phyloP scores from a whole-genome alignment of 441 rosid species.

The Adansonia grandidieri region DNA sequence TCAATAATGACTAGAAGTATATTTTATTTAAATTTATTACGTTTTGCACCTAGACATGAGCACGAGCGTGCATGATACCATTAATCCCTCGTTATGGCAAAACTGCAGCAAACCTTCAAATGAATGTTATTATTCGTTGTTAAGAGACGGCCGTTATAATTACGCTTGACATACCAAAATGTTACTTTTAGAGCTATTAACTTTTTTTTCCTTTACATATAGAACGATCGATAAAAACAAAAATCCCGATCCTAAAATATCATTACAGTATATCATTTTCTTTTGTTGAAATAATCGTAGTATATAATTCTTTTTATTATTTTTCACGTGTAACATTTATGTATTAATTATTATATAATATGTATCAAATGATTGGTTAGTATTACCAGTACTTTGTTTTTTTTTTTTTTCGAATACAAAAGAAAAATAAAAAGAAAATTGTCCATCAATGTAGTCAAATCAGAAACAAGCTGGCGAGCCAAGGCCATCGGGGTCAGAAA shows the following conservation, averaged over 20 bases:
- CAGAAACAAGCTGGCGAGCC: conserved; percentile 4
- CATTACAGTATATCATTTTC: neutral
- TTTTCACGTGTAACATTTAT: neutral
- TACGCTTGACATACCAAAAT: neutral
- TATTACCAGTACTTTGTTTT: neutral
- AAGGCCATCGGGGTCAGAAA: neutral
- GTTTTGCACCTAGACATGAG: too few species aligned
- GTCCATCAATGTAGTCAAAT: conserved; percentile 11
- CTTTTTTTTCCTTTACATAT: neutral
- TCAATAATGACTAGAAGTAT: too few species aligned
- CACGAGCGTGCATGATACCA: too few species aligned
- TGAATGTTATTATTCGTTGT: too few species aligned
- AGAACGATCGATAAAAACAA: neutral
- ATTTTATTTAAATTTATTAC: too few species aligned
- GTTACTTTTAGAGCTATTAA: too few species aligned
- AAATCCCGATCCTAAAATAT: neutral
- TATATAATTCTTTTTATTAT: neutral
- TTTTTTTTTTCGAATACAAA: neutral
- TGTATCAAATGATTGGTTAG: neutral
- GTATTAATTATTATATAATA: too few species aligned
- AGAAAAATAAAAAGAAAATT: neutral
- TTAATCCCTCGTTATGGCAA: too few species aligned
- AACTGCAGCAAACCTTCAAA: too few species aligned
- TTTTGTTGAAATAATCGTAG: too few species aligned
- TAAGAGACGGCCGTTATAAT: neutral